These are phyloP conservation scores for Irpex sp. DNA, from an alignment of 1,284 basidiomycete genomes.

Conservation along the genomic window DNA sequence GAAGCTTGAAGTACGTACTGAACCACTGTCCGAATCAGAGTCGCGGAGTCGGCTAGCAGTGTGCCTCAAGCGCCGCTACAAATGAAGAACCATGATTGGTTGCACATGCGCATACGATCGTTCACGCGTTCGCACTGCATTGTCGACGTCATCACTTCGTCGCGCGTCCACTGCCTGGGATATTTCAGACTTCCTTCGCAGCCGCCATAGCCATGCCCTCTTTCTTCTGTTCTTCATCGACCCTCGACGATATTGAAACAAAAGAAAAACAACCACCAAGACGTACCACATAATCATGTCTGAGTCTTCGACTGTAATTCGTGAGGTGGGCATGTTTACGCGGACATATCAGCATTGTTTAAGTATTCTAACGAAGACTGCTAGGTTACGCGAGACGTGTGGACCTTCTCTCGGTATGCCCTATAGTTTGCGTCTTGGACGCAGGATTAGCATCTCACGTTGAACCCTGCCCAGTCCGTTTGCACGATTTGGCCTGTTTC, in stretches of 20 bases:
- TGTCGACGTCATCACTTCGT: too few species aligned
- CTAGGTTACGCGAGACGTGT: constrained; percentile 60
- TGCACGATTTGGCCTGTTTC: constrained; percentile 62
- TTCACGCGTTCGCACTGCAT: too few species aligned
- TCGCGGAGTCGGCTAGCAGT: too few species aligned
- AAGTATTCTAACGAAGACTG: background rate
- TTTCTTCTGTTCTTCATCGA: background rate
- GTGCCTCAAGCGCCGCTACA: too few species aligned
- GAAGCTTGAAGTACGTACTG: too few species aligned
- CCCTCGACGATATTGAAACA: background rate
- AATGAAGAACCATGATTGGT: too few species aligned
- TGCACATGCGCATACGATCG: too few species aligned
- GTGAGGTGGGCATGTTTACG: background rate
- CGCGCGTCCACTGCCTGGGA: too few species aligned
- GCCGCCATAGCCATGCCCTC: background rate
- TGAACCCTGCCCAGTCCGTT: constrained; percentile 51
- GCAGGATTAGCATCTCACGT: background rate
- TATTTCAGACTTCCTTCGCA: background rate
- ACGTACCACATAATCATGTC: background rate
- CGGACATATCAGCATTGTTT: background rate
- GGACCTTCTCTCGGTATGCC: constrained; percentile 68
- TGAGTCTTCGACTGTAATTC: background rate
- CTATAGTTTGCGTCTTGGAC: constrained; percentile 24
- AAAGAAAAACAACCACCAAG: background rate
- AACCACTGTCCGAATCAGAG: too few species aligned